Conservation (phyloP, 2,329 filamentous ascomycete species). For the Talaromyces pinophilus region DNA sequence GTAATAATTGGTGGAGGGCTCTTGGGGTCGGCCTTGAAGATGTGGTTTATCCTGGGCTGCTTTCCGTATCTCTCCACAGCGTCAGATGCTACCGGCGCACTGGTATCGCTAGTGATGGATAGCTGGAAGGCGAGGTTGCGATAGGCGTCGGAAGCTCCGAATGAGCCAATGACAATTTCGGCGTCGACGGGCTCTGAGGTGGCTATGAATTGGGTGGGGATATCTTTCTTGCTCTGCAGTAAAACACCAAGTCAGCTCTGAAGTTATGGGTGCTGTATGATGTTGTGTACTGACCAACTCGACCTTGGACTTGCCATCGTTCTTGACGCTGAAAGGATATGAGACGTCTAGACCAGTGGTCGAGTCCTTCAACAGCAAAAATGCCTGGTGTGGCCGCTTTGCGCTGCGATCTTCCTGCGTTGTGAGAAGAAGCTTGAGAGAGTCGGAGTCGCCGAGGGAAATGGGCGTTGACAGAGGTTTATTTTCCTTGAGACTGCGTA, state of each 20-base stretch:
- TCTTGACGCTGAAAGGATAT: constrained; percentile 80
- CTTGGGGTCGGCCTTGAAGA: constrained; percentile 76
- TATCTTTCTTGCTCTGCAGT: constrained; percentile 72
- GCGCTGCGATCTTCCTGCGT: constrained; percentile 74
- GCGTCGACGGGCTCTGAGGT: constrained; percentile 70
- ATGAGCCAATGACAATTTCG: constrained; percentile 82
- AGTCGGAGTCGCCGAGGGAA: constrained; percentile 66
- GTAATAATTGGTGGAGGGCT: constrained; percentile 81
- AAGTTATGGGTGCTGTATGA: neutral
- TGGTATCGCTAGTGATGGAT: constrained; percentile 64
- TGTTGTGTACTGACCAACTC: constrained; percentile 68
- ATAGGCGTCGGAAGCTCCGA: constrained; percentile 71
- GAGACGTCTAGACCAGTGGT: constrained; percentile 79
- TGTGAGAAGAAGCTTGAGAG: constrained; percentile 79
- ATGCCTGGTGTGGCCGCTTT: constrained; percentile 91
- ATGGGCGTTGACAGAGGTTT: constrained; percentile 65
- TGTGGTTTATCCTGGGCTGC: constrained; percentile 83
- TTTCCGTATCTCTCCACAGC: constrained; percentile 81
- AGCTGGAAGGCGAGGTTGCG: constrained; percentile 73
- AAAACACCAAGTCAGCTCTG: no score
- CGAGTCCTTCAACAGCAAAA: constrained; percentile 77
- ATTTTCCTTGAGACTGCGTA: constrained; percentile 59
- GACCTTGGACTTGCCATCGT: constrained; percentile 80
- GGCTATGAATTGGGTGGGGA: constrained; percentile 77
- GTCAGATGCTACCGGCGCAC: constrained; percentile 59